These are phyloP conservation scores for Ophiostoma angusticollis DNA, from an alignment of 2,329 filamentous ascomycete species.

Conservation along the genomic window DNA sequence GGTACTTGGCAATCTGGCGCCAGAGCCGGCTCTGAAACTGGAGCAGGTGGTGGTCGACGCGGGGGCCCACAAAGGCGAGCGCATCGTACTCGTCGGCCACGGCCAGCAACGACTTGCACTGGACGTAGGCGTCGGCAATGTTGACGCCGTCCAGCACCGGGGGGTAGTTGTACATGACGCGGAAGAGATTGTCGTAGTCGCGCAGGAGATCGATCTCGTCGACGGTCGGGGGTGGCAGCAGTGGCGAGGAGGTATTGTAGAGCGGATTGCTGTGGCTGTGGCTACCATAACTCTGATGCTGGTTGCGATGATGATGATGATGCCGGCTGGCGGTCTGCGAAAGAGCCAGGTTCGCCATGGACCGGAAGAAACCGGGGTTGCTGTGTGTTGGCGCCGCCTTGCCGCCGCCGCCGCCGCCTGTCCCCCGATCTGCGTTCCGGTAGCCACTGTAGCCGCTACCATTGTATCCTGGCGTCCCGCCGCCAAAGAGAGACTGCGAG, in stretches of 20 bases:
- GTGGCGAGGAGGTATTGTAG: slow-evolving; percentile 9
- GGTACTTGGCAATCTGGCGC: slow-evolving; percentile 95
- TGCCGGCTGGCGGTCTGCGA: slow-evolving; percentile 29
- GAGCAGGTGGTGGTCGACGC: slow-evolving; percentile 85
- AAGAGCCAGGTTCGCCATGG: slow-evolving; percentile 64
- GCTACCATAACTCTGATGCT: slow-evolving; percentile 20
- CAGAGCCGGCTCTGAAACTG: slow-evolving; percentile 84
- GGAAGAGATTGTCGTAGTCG: slow-evolving; percentile 92
- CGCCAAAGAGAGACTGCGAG: slow-evolving; percentile 44
- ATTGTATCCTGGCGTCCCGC: slow-evolving; percentile 20
- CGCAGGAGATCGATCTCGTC: slow-evolving; percentile 65
- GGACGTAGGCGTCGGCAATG: slow-evolving; percentile 83
- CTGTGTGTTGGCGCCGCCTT: slow-evolving; percentile 17
- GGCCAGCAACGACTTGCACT: slow-evolving; percentile 79
- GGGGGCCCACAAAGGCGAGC: slow-evolving; percentile 70
- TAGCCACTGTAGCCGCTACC: slow-evolving; percentile 31
- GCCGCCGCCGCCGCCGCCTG: slow-evolving; percentile 21
- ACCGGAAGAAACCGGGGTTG: slow-evolving; percentile 61
- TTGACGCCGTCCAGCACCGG: slow-evolving; percentile 73
- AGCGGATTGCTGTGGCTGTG: slow-evolving; percentile 14
- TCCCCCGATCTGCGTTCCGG: slow-evolving; percentile 31
- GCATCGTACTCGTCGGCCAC: slow-evolving; percentile 95
- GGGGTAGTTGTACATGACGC: slow-evolving; percentile 88
- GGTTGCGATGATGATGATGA: slow-evolving; percentile 24
- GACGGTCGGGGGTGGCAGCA: slow-evolving; percentile 34